phyloP scores from a whole-genome alignment of 1,284 basidiomycete species.

The Fomitopsis betulina region DNA sequence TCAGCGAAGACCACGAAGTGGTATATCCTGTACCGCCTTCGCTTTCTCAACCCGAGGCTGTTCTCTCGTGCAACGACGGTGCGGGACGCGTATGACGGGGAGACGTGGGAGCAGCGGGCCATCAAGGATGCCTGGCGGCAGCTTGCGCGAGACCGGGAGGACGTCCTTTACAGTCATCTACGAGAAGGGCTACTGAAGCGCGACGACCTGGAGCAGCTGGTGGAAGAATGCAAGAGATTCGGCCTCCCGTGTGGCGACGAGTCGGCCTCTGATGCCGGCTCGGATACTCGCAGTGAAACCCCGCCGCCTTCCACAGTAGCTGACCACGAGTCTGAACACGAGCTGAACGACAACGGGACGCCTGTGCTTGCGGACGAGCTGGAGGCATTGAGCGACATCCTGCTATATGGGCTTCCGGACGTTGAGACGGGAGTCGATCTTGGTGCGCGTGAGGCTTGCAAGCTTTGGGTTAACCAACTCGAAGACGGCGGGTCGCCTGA shows the following conservation, averaged over 20 bases:
- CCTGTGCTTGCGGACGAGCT: neutral
- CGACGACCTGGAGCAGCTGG: neutral
- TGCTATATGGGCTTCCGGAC: neutral
- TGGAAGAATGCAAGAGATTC: neutral
- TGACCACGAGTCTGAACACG: too few species aligned
- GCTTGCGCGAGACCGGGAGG: neutral
- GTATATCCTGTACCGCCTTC: neutral
- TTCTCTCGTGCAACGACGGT: neutral
- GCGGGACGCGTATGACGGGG: neutral
- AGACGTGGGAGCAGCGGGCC: neutral
- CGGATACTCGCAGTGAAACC: too few species aligned
- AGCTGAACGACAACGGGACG: neutral
- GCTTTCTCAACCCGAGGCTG: neutral
- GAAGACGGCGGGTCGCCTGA: neutral
- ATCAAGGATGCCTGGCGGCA: neutral
- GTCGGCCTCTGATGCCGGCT: neutral
- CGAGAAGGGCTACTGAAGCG: neutral
- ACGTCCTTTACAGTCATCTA: neutral
- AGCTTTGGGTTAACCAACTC: neutral
- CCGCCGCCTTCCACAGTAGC: too few species aligned
- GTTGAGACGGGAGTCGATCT: neutral
- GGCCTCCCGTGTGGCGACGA: neutral
- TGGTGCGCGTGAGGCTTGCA: neutral
- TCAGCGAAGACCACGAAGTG: neutral
- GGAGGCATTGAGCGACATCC: neutral